Conservation (phyloP, 345 rosid genomes). For the Bretschneidera sinensis region DNA sequence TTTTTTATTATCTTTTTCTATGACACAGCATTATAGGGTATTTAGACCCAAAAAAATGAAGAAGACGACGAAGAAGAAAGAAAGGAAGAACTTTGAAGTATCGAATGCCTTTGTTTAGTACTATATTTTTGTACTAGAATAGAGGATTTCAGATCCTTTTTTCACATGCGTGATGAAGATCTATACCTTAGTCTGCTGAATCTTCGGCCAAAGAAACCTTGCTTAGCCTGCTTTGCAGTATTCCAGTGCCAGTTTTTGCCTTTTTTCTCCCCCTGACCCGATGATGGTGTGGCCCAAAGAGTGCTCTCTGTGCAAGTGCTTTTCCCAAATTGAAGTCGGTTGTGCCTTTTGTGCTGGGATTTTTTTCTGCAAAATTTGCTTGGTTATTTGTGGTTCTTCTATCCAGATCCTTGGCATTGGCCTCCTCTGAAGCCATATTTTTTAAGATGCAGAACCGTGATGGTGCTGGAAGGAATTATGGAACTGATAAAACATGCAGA, state of each 20-base stretch:
- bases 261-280: constrained; percentile 24
- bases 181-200: constrained; percentile 11
- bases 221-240: constrained; percentile 43
- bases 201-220: constrained; percentile 48
- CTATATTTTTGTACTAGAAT: no score
- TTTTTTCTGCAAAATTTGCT: constrained; percentile 13
- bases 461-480: not conserved
- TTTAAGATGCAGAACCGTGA: not conserved
- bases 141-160: no score
- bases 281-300: constrained; percentile 29
- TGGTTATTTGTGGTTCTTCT: constrained; percentile 18
- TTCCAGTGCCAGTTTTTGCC: constrained; percentile 13
- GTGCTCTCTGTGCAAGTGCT: constrained; percentile 40
- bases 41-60: no score
- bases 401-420: constrained; percentile 13
- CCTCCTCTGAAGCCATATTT: constrained; percentile 32
- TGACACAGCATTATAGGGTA: no score
- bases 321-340: constrained; percentile 28
- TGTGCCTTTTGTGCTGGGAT: not conserved
- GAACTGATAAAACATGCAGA: not conserved
- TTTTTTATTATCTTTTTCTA: no score
- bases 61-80: no score
- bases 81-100: no score
- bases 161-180: not conserved
- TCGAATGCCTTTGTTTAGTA: no score